A percentile compares a stretch with the other conserved stretches of the same genome.
phyloP scores from a whole-genome alignment of 306 rosid species.

The Begonia peltatifolia region DNA sequence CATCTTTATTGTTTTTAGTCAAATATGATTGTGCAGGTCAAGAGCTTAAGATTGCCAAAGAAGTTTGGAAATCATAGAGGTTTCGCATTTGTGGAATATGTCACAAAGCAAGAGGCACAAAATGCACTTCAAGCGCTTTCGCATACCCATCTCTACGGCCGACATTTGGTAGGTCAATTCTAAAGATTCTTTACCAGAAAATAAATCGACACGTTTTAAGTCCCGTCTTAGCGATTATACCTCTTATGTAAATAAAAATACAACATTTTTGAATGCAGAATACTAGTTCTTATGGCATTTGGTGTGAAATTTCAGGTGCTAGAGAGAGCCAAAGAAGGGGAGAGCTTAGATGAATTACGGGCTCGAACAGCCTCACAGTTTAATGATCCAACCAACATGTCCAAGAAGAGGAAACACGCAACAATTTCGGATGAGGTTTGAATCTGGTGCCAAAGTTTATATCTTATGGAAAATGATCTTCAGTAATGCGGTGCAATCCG shows the following conservation, averaged over 20 bases:
- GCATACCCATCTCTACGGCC: slow-evolving; percentile 65
- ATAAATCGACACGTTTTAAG: no score
- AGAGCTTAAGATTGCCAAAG: slow-evolving; percentile 79
- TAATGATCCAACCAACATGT: slow-evolving; percentile 22
- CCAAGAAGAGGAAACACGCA: slow-evolving; percentile 60
- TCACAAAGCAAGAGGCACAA: slow-evolving; percentile 77
- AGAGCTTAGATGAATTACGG: slow-evolving; percentile 72
- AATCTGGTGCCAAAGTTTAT: no score
- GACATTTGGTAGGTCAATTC: slow-evolving; percentile 63
- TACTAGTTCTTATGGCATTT: no score
- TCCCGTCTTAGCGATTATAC: no score
- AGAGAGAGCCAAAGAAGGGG: slow-evolving; percentile 86
- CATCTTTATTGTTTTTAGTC: no score
- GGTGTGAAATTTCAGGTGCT: slow-evolving; percentile 35
- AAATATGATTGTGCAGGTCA: slow-evolving; percentile 36
- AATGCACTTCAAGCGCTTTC: slow-evolving; percentile 71
- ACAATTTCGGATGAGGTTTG: slow-evolving; percentile 30
- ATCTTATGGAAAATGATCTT: no score
- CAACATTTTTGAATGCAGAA: no score
- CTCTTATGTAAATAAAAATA: no score
- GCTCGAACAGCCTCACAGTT: slow-evolving; percentile 67
- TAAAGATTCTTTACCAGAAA: no score
- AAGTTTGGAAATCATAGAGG: slow-evolving; percentile 84
- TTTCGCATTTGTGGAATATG: slow-evolving; percentile 84
- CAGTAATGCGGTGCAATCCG: no score